Conservation (phyloP, 208 protist genomes). For the Leishmania lainsoni region DNA sequence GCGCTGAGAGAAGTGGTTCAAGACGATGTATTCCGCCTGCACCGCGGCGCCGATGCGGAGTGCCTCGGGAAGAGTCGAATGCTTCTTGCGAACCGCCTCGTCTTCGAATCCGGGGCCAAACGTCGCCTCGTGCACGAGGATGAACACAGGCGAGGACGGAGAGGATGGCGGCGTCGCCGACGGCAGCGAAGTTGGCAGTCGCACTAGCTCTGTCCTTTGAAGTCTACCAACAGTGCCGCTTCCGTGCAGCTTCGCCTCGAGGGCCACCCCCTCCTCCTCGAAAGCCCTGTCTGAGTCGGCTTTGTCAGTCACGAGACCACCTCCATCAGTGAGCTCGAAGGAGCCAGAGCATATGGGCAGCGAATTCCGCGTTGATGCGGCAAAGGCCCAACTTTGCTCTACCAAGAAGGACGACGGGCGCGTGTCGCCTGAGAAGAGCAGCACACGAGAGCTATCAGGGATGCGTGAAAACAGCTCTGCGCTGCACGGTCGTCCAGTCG, state of each 20-base stretch:
- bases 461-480: neutral
- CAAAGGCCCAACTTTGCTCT: conserved; percentile 60
- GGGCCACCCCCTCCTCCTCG: neutral
- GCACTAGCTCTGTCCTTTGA: neutral
- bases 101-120: conserved; percentile 87
- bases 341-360: neutral
- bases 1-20: conserved; percentile 94
- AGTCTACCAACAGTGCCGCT: neutral
- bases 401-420: conserved; percentile 71
- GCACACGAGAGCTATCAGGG: conserved; percentile 43
- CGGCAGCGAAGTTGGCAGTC: neutral
- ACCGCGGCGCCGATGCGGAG: conserved; percentile 57
- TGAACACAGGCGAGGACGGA: conserved; percentile 32
- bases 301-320: neutral
- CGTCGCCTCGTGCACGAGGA: conserved; percentile 94
- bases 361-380: neutral
- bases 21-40: conserved; percentile 48
- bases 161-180: neutral
- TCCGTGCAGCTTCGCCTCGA: neutral
- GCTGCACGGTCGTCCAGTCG: neutral
- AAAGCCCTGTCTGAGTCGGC: neutral
- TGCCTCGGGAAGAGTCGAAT: conserved; percentile 90
- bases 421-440: conserved; percentile 94
- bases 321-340: neutral
- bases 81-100: conserved; percentile 85